Evolutionary conservation across 2,329 filamentous ascomycete genomes (phyloP).

Genomic region (Xylogone sp.): DNA sequence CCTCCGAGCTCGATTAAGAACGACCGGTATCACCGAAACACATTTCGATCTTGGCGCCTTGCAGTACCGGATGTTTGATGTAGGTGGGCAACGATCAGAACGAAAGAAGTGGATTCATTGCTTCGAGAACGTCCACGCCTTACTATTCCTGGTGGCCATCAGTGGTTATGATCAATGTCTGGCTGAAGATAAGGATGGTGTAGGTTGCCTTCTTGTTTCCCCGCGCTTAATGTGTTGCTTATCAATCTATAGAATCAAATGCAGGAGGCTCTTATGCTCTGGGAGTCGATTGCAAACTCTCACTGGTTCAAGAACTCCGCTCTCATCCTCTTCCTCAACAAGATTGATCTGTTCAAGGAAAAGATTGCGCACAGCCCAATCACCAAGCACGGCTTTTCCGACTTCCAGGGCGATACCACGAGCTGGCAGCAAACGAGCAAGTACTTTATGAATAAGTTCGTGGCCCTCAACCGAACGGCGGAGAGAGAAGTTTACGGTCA

Average conservation of each 20-base stretch:
- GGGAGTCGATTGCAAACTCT: conserved; percentile 81
- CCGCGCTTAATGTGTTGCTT: not conserved
- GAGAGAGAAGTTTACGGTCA: conserved; percentile 55
- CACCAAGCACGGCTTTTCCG: conserved; percentile 70
- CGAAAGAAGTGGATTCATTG: conserved; percentile 79
- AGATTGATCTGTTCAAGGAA: conserved; percentile 80
- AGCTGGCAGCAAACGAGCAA: conserved; percentile 73
- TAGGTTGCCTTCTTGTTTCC: conserved; percentile 43
- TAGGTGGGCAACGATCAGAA: conserved; percentile 70
- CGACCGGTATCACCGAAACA: conserved; percentile 94
- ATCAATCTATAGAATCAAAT: conserved; percentile 68
- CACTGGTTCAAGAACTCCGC: conserved; percentile 82
- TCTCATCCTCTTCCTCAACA: conserved; percentile 82
- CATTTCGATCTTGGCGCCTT: conserved; percentile 88
- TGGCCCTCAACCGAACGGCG: conserved; percentile 64
- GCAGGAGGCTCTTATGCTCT: conserved; percentile 84
- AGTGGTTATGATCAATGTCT: conserved; percentile 96
- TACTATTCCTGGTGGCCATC: conserved; percentile 91
- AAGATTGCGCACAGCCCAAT: conserved; percentile 71
- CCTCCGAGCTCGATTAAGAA: conserved; percentile 81
- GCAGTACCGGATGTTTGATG: conserved; percentile 89
- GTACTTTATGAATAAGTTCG: conserved; percentile 81
- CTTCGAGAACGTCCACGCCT: conserved; percentile 76
- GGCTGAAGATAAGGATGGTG: conserved; percentile 93
- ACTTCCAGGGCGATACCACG: conserved; percentile 68